Evolutionary conservation across 2,329 filamentous ascomycete species (phyloP), one percentile per base, ranked within the genome.

Genomic region (Aspergillus bombycis): DNA sequence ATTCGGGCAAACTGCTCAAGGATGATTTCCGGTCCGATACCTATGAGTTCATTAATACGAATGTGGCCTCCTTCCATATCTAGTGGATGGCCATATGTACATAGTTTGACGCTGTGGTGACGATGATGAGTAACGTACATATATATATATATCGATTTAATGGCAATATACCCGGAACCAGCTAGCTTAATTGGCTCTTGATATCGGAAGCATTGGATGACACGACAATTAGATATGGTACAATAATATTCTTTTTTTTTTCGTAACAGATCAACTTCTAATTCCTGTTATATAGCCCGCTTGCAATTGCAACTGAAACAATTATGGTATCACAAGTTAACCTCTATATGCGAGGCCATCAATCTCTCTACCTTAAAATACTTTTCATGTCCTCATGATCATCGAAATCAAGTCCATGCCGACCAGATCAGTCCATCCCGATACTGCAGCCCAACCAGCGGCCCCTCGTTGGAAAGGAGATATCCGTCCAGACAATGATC

Each of bases 21-120:
- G 86, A 88, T 75, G 70, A 81, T 63, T 87, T 87, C 66, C 77
- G 85, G 53, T 61, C 73, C 9, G 79, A 80, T 48, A 77, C 77
- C 1, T 84, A 78, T 69, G 68, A 81, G 0, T 82, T 78, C 61
- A 61, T 87, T 16, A 3, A 63, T 41, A 41, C 65, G 19, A 68
- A 74, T 58, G 54, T 65, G 34, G 65, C 65, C 12, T 62, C 68
- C 1, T 69, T 74, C 48, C 64, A 72, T 63, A 71, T 75, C 41
- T 75, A 64, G 62, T 6, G 55, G 26, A 28, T 32, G 46, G 26
- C 2, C n/a, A n/a, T n/a, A n/a, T 30, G 45, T 48, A 26, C 6
- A 19, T 48, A 48, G 23, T 48, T 26, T 48, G 23, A 23, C 38
- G 38, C 16, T n/a, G 4, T 36, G 34, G 7, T 36, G 14, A 16